phyloP scores from a whole-genome alignment of 192 early-diverging fungal species.

The Gamsiella multidivaricata region DNA sequence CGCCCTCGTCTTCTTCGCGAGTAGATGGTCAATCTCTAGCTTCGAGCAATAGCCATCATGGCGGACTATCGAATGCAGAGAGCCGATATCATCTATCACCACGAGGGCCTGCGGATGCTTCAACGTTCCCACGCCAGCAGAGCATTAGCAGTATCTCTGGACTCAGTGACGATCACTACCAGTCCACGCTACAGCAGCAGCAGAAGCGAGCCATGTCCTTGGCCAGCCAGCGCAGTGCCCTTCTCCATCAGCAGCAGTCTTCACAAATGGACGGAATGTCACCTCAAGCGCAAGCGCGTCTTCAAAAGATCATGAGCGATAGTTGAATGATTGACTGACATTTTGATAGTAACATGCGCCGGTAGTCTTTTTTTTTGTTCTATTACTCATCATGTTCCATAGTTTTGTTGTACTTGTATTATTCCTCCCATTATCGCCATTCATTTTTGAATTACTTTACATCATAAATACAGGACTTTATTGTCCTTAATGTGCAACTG shows the following conservation, averaged over 20 bases:
- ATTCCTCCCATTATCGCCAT: no score
- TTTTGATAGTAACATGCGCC: no score
- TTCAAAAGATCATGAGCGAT: slow-evolving; percentile 3
- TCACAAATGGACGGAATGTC: slow-evolving; percentile 5
- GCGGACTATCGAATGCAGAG: slow-evolving; percentile 1
- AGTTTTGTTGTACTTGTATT: no score
- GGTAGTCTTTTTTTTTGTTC: no score
- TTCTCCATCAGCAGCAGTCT: neutral
- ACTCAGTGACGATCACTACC: slow-evolving; percentile 1
- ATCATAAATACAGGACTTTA: no score
- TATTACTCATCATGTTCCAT: no score
- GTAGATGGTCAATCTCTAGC: slow-evolving; percentile 28
- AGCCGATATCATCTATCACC: slow-evolving; percentile 24
- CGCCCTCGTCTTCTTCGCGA: slow-evolving; percentile 35
- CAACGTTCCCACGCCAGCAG: slow-evolving; percentile 13
- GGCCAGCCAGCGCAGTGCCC: neutral
- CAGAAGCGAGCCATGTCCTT: neutral
- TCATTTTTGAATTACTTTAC: no score
- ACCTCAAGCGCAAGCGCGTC: slow-evolving; percentile 13
- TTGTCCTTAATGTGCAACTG: no score
- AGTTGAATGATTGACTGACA: no score
- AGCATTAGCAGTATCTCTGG: slow-evolving; percentile 15
- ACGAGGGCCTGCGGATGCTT: neutral
- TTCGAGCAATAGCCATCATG: slow-evolving; percentile 21
- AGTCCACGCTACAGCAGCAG: neutral